These are phyloP conservation scores for Xylariaceae sp. DNA, from an alignment of 2,329 filamentous ascomycete genomes.

Conservation along the genomic window DNA sequence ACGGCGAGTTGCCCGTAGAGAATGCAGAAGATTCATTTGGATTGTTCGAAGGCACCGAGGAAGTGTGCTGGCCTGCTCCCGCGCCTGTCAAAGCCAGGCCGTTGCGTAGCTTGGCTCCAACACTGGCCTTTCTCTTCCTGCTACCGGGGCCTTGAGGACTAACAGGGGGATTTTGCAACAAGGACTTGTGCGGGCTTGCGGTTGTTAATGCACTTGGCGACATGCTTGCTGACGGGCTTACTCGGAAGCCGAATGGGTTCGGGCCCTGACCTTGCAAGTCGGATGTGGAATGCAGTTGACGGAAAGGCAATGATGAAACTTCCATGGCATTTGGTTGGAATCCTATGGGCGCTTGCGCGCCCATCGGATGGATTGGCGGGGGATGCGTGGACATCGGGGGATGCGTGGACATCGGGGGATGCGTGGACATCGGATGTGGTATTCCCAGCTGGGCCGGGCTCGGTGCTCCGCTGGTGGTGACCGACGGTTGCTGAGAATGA, in stretches of 20 bases:
- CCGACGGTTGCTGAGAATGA: not conserved
- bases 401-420: not conserved
- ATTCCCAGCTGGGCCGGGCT: not conserved
- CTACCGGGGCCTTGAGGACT: constrained; percentile 58
- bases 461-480: not conserved
- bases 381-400: constrained; percentile 1
- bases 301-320: constrained; percentile 38
- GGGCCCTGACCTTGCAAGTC: constrained; percentile 58
- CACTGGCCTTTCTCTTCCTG: constrained; percentile 80
- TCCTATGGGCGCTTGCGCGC: constrained; percentile 5
- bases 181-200: constrained; percentile 56
- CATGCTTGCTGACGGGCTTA: constrained; percentile 21
- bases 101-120: constrained; percentile 62
- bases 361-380: constrained; percentile 5
- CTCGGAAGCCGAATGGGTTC: constrained; percentile 36
- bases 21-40: constrained; percentile 26
- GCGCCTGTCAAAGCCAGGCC: constrained; percentile 77
- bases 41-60: constrained; percentile 31
- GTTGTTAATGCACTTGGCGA: constrained; percentile 35
- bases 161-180: constrained; percentile 67
- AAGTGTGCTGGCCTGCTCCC: constrained; percentile 50
- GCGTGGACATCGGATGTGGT: constrained; percentile 1
- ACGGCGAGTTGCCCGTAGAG: constrained; percentile 47
- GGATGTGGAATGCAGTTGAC: constrained; percentile 54
- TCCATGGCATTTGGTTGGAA: constrained; percentile 32